Evolutionary conservation across 1,284 basidiomycete genomes (phyloP), one percentile per base, ranked within the genome.

Genomic region (Tilletia caries): DNA sequence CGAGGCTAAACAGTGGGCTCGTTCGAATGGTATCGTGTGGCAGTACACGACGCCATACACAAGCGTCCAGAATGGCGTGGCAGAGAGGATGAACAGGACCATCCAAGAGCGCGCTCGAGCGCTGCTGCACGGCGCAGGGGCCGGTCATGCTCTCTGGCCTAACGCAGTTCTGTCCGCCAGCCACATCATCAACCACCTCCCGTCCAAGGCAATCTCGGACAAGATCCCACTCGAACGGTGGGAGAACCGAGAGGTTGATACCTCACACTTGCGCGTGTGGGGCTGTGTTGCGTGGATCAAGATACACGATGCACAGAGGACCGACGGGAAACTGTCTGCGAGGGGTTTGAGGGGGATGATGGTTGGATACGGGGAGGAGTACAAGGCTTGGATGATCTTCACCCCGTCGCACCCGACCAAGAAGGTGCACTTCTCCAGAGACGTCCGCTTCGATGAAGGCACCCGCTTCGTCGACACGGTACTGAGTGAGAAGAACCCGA

Each of bases 271-370:
- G 5, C 48, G 48, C 5, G 48, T 50, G 4, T 50, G 48, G 48
- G 48, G 48, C 5, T 50, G 48, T 18, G 48, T 50, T 50, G 48
- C 48, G 8, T 50, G 48, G 48, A 50, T 50, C 48, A 50, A 50
- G 20, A n/a, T 50, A n/a, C 48, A 50, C 20, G 48, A 50, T 50
- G 5, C 4, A n/a, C 48, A 50, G 25, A 6, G 48, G 25, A 8
- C 25, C 5, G 25, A 50, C 20, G 48, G 48, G 6, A 50, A 50
- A 18, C 48, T 50, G 4, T 50, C 48, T 6, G 48, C 5, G 4
- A 4, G 48, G 4, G 48, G 48, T 27, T 18, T 50, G 20, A 6
- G 48, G 4, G 48, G 48, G 5, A 50, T 50, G 48, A 6, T 50
- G 5, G 20, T 50, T 50, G 48, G 48, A 4, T 50, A 50, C 20